Evolutionary conservation across 2,329 filamentous ascomycete species (phyloP).

Genomic region (Huntiella decipiens): DNA sequence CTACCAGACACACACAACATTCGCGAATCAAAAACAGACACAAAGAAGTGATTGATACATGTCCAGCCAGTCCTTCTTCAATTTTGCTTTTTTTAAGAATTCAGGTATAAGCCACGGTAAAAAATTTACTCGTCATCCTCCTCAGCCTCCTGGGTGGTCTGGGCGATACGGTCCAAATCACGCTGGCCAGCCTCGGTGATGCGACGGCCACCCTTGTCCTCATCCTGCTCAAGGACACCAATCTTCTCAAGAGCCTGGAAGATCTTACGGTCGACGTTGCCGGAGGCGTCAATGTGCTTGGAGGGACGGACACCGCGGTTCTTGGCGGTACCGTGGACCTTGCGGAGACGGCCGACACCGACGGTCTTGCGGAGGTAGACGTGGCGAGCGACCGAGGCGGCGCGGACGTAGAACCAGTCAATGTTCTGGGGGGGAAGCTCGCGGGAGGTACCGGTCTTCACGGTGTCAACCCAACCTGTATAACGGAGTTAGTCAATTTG

Average conservation of each 20-base stretch:
- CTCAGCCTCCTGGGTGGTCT: conserved; percentile 57
- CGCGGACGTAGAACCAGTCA: conserved; percentile 90
- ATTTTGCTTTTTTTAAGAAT: no score
- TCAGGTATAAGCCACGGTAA: not conserved
- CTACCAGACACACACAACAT: no score
- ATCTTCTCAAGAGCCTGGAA: conserved; percentile 98
- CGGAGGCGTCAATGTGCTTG: conserved; percentile 89
- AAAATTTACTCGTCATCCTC: conserved; percentile 45
- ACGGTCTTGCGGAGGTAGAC: conserved; percentile 99
- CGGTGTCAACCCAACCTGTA: conserved; percentile 93
- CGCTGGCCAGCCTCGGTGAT: conserved; percentile 97
- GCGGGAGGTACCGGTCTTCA: conserved; percentile 93
- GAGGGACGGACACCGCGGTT: conserved; percentile 86
- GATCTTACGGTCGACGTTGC: conserved; percentile 92
- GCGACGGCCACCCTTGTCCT: conserved; percentile 95
- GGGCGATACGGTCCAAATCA: conserved; percentile 92
- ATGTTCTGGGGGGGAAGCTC: conserved; percentile 96
- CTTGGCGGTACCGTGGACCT: conserved; percentile 90
- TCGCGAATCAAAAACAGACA: no score
- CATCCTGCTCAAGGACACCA: conserved; percentile 88
- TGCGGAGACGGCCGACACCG: conserved; percentile 92
- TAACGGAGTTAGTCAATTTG: not conserved
- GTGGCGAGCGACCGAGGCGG: conserved; percentile 88
- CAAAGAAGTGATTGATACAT: no score
- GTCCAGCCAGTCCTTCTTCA: no score